A percentile compares a stretch with the other conserved stretches of the same genome.
phyloP scores from a whole-genome alignment of 495 filamentous ascomycete species.

The Podospora tetraspora region DNA sequence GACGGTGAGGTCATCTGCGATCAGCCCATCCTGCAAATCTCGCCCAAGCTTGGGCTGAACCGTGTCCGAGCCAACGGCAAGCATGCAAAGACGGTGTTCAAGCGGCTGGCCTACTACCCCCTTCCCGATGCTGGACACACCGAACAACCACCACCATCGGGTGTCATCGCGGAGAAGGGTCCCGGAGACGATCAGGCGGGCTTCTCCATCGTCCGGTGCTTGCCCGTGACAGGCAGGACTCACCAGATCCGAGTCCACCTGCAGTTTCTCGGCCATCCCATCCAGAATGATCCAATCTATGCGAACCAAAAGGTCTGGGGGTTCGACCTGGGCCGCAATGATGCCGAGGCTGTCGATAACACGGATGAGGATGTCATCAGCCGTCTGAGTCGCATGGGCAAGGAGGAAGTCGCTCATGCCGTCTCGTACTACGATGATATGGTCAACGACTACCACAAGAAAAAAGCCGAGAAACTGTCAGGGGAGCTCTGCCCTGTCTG shows the following conservation, averaged over 20 bases:
- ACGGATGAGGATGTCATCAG: slow-evolving; percentile 86
- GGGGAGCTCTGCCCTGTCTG: slow-evolving; percentile 76
- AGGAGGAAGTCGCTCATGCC: slow-evolving; percentile 81
- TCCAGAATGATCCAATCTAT: slow-evolving; percentile 96
- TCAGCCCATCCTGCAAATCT: slow-evolving; percentile 88
- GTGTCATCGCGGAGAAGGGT: slow-evolving; percentile 1
- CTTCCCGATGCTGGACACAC: slow-evolving; percentile 23
- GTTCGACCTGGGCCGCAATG: slow-evolving; percentile 63
- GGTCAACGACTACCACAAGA: slow-evolving; percentile 76
- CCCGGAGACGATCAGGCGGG: slow-evolving; percentile 34
- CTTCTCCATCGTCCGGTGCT: slow-evolving; percentile 91
- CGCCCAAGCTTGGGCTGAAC: slow-evolving; percentile 91
- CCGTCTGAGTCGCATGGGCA: slow-evolving; percentile 82
- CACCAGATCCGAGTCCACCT: slow-evolving; percentile 95
- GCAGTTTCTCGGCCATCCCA: slow-evolving; percentile 90
- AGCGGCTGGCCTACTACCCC: slow-evolving; percentile 80
- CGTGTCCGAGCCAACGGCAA: slow-evolving; percentile 90
- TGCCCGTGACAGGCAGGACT: slow-evolving; percentile 87
- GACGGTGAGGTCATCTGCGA: slow-evolving; percentile 79
- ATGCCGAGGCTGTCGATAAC: slow-evolving; percentile 56
- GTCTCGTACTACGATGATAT: slow-evolving; percentile 93
- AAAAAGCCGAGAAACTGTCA: slow-evolving; percentile 86
- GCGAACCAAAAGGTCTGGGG: slow-evolving; percentile 91
- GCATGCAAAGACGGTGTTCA: slow-evolving; percentile 82
- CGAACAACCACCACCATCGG: background rate